Conservation (phyloP, 768 basidiomycete genomes). For the Guyanaporus albipodus region DNA sequence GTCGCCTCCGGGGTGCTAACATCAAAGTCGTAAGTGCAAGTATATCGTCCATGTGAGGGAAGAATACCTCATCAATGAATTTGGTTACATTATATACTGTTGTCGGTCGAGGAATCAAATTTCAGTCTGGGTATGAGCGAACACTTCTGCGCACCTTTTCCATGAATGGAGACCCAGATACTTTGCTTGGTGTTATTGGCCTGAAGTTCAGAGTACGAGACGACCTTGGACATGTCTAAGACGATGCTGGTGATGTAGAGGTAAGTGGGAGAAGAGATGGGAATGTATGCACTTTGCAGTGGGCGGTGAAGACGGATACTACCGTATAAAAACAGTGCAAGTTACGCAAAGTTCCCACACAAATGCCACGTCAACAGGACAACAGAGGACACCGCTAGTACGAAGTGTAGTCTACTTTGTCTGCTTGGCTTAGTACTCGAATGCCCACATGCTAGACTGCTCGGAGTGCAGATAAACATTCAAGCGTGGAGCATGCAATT, state of each 20-base stretch:
- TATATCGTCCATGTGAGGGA: background rate
- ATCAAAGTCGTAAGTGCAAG: slow-evolving; percentile 6
- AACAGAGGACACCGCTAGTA: too few relatives aligned
- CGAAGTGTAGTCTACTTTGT: slow-evolving; percentile 25
- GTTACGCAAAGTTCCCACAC: slow-evolving; percentile 29
- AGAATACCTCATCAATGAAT: slow-evolving; percentile 88
- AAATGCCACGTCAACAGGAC: background rate
- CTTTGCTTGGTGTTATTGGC: slow-evolving; percentile 69
- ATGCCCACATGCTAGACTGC: slow-evolving; percentile 47
- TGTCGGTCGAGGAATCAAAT: slow-evolving; percentile 5
- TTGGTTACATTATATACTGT: slow-evolving; percentile 90
- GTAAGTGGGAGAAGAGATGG: slow-evolving; percentile 11
- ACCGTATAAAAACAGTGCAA: slow-evolving; percentile 15
- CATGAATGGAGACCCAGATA: slow-evolving; percentile 79
- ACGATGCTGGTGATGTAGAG: slow-evolving; percentile 6
- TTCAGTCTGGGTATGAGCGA: background rate
- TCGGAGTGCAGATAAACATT: slow-evolving; percentile 45
- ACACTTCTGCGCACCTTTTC: slow-evolving; percentile 57
- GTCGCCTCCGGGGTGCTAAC: slow-evolving; percentile 94
- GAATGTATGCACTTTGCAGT: background rate
- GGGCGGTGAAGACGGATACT: slow-evolving; percentile 3
- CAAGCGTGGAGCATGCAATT: slow-evolving; percentile 72
- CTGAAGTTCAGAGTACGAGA: slow-evolving; percentile 76
- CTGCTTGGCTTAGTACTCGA: slow-evolving; percentile 75
- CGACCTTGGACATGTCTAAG: slow-evolving; percentile 44